Evolutionary conservation across 768 basidiomycete species (phyloP).

Genomic region (Lactarius psammicola): DNA sequence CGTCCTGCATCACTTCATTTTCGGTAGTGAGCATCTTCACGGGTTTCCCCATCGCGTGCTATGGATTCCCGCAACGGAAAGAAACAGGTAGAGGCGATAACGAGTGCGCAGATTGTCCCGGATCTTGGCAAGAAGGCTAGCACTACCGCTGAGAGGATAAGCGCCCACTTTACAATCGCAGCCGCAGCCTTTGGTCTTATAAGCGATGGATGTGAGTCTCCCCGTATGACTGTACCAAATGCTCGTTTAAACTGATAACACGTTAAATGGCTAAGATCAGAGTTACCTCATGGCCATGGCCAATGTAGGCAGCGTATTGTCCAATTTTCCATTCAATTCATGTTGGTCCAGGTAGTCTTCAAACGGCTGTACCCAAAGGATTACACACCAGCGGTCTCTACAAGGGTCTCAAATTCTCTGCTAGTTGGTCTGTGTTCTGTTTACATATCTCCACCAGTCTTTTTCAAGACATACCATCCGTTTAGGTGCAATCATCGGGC

Average conservation of each 20-base stretch:
- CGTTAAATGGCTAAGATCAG: constrained; percentile 45
- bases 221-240: neutral
- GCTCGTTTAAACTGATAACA: constrained; percentile 14
- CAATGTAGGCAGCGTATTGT: constrained; percentile 43
- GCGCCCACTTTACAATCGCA: constrained; percentile 60
- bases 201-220: constrained; percentile 53
- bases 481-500: constrained; percentile 59
- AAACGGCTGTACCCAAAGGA: constrained; percentile 56
- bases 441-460: neutral
- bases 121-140: constrained; percentile 9
- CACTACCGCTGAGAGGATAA: constrained; percentile 41
- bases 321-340: constrained; percentile 18
- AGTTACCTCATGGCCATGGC: constrained; percentile 70
- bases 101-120: constrained; percentile 5
- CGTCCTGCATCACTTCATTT: neutral
- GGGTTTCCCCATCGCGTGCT: neutral
- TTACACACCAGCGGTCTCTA: constrained; percentile 61
- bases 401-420: constrained; percentile 67
- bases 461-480: constrained; percentile 14
- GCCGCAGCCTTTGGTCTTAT: constrained; percentile 66
- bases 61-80: constrained; percentile 6
- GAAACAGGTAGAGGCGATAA: constrained; percentile 5
- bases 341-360: constrained; percentile 54
- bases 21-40: neutral
- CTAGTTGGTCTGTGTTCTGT: constrained; percentile 53